A percentile compares a stretch with the other conserved stretches of the same genome.
Evolutionary conservation across 2,329 filamentous ascomycete species (phyloP).

Genomic region (Xylariaceae sp.): DNA sequence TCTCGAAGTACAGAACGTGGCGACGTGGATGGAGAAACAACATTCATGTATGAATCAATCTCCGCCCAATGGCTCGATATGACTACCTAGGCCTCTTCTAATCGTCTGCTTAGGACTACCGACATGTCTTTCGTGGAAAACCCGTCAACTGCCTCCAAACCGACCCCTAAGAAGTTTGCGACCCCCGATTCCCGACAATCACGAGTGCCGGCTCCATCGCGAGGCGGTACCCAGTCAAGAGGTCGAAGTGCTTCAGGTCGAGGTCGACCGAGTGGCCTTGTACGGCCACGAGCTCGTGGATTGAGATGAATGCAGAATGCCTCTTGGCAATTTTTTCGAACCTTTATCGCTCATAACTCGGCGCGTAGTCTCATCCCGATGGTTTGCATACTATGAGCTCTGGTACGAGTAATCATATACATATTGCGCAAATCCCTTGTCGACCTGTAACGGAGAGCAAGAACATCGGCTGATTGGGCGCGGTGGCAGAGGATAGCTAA

Average conservation of each 20-base stretch:
- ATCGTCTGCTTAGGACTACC: constrained; percentile 69
- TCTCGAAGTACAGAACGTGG: constrained; percentile 41
- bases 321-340: not conserved
- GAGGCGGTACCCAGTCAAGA: constrained; percentile 47
- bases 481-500: not conserved
- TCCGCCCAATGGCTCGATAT: constrained; percentile 24
- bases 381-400: not conserved
- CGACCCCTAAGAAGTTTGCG: constrained; percentile 53
- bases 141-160: constrained; percentile 64
- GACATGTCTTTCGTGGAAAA: constrained; percentile 92
- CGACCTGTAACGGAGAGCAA: not conserved
- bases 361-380: not conserved
- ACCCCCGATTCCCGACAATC: constrained; percentile 54
- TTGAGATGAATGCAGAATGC: constrained; percentile 46
- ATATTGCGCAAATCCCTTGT: not conserved
- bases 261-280: constrained; percentile 54
- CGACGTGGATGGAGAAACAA: constrained; percentile 71
- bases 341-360: not conserved
- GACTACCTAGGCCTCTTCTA: constrained; percentile 30
- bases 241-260: constrained; percentile 47
- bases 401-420: not conserved
- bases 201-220: constrained; percentile 53
- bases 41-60: constrained; percentile 74
- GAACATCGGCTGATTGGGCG: not conserved
- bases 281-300: constrained; percentile 54